These are phyloP conservation scores for Ophiostoma pallidulum DNA, from an alignment of 2,329 filamentous ascomycete genomes.

Conservation along the genomic window DNA sequence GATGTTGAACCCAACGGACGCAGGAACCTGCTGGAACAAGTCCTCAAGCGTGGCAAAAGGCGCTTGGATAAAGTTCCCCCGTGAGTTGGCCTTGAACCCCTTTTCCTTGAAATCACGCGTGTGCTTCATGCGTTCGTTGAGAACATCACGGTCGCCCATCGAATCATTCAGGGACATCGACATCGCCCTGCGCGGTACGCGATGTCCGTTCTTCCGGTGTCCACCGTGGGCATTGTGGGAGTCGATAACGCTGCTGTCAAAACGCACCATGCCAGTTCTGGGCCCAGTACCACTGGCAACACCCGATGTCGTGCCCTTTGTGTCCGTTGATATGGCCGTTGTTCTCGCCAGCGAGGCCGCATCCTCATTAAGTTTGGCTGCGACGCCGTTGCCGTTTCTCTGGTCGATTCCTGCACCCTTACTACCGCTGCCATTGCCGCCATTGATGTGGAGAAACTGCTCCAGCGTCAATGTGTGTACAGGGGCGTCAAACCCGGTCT, in stretches of 20 bases:
- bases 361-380: not conserved
- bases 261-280: not conserved
- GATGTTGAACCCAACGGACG: conserved; percentile 88
- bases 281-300: conserved; percentile 1
- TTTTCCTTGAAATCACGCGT: conserved; percentile 91
- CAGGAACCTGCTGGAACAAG: conserved; percentile 76
- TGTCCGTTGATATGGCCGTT: not conserved
- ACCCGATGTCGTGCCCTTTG: conserved; percentile 10
- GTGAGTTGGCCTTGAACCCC: conserved; percentile 90
- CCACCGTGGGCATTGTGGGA: not conserved
- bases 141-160: conserved; percentile 20
- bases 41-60: conserved; percentile 94
- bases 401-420: conserved; percentile 16
- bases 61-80: conserved; percentile 89
- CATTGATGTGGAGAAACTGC: conserved; percentile 85
- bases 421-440: conserved; percentile 32
- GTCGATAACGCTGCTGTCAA: conserved; percentile 18
- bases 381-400: not conserved
- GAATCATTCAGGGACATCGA: conserved; percentile 40
- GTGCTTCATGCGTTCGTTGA: conserved; percentile 88
- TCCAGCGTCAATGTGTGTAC: conserved; percentile 92
- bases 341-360: not conserved
- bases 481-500: conserved; percentile 93
- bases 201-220: conserved; percentile 1
- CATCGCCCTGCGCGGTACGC: conserved; percentile 38